Conservation (phyloP, 1,139 yeast species). For the Suhomyces terraborum region DNA sequence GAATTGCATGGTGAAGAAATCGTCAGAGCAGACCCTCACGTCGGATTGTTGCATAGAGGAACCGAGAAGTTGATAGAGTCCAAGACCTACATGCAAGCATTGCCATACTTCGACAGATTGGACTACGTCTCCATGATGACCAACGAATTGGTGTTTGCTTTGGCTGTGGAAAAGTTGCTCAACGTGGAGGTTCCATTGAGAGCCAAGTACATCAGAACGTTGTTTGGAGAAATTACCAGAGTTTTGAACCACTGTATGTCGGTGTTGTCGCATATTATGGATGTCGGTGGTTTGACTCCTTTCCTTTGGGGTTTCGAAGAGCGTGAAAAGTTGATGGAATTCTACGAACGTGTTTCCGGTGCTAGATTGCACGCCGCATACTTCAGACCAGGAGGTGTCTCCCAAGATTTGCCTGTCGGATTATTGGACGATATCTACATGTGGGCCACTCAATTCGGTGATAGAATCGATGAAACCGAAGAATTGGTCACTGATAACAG, state of each 20-base stretch:
- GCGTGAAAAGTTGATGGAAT: constrained; percentile 91
- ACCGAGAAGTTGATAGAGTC: constrained; percentile 86
- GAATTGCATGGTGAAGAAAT: constrained; percentile 90
- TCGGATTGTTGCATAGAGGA: constrained; percentile 85
- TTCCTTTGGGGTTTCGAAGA: constrained; percentile 95
- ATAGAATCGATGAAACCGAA: constrained; percentile 87
- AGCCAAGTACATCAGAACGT: constrained; percentile 80
- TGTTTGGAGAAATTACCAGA: constrained; percentile 88
- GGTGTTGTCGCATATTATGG: constrained; percentile 87
- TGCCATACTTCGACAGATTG: constrained; percentile 86
- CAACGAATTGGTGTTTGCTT: constrained; percentile 81
- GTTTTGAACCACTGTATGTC: constrained; percentile 86
- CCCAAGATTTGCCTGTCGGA: constrained; percentile 87
- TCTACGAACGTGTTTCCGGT: constrained; percentile 88
- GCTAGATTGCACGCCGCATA: constrained; percentile 89
- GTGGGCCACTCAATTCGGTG: constrained; percentile 98
- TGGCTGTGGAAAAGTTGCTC: constrained; percentile 83
- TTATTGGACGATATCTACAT: constrained; percentile 85
- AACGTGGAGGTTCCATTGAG: constrained; percentile 85
- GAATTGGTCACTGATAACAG: constrained; percentile 88
- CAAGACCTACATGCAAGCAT: constrained; percentile 82
- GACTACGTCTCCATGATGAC: constrained; percentile 94
- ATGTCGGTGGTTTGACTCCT: constrained; percentile 92
- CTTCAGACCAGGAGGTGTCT: constrained; percentile 90
- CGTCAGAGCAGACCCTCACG: constrained; percentile 85